Evolutionary conservation across 495 filamentous ascomycete genomes (phyloP), one percentile per base, ranked within the genome.

Genomic region (Paragyromitra xinjiangensis): DNA sequence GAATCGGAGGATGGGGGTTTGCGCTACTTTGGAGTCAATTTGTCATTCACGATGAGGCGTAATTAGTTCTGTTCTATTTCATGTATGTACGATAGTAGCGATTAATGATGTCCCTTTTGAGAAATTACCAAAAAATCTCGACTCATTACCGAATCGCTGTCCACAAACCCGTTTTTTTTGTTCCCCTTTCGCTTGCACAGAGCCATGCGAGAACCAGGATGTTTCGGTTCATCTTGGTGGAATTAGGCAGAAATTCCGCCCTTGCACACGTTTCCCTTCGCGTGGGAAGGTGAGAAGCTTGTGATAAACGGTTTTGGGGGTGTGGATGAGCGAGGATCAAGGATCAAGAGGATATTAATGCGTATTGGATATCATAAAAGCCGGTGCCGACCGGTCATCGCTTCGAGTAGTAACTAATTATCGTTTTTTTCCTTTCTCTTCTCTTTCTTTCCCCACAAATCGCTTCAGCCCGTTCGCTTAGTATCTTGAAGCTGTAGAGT

Each of bases 161-260:
- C 22, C 45, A 12, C 40, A 24, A 67, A 73, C 71, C 71, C 53
- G 63, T 61, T 73, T 73, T 73, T 65, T 24, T 44, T 44, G 29
- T 39, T 26, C 62, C 48, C 6, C 29, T 55, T 40, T 71, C 39
- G 67, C 73, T 69, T 55, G 58, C 26, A 39, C 7, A 50, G 24
- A 14, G 24, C 55, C 58, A 53, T 63, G 45, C 45, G 48, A 29
- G 24, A 22, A n/a, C 66, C 22, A 39, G 58, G 45, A 40, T 39
- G 24, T 24, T 62, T 50, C 58, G 58, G 66, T 71, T 63, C 51
- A 69, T 70, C 45, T n/a, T 42, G 6, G 39, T 34, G 50, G 45
- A 24, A 77, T 77, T 77, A 77, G 68, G 73, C 73, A 71, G 73
- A 75, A 56, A 71, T 70, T 67, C 58, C 37, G 40, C 39, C 40